These are phyloP conservation scores for Lasiodiplodia sp. DNA, from an alignment of 2,329 filamentous ascomycete species.

Conservation along the genomic window DNA sequence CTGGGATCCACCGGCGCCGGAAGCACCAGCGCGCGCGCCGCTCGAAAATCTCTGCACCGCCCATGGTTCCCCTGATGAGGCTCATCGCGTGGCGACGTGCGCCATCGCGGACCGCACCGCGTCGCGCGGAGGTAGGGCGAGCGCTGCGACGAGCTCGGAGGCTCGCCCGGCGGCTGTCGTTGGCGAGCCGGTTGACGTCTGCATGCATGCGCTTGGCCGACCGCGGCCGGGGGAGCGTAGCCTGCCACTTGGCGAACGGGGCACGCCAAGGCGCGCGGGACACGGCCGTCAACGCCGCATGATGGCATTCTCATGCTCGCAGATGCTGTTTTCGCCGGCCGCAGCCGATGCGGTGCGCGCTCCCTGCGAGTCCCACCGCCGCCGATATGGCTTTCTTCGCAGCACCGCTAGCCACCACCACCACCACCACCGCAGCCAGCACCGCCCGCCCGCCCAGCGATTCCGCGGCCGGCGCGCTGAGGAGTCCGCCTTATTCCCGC, in stretches of 20 bases:
- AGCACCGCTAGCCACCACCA: conserved; percentile 5
- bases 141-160: conserved; percentile 10
- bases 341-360: background rate
- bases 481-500: conserved; percentile 22
- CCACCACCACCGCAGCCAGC: background rate
- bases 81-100: conserved; percentile 21
- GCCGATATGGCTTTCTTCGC: conserved; percentile 17
- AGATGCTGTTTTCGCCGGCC: conserved; percentile 12
- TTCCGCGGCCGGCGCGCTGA: conserved; percentile 13
- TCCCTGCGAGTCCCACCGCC: conserved; percentile 2
- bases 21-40: background rate
- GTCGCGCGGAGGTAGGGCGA: conserved; percentile 15
- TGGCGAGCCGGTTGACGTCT: conserved; percentile 22
- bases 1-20: conserved; percentile 17
- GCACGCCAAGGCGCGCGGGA: conserved; percentile 2
- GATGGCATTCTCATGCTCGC: conserved; percentile 10
- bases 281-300: conserved; percentile 22
- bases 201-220: conserved; percentile 19
- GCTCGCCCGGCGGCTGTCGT: conserved; percentile 14
- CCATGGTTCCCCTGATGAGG: conserved; percentile 6
- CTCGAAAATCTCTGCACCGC: conserved; percentile 24
- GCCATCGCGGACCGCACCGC: conserved; percentile 27
- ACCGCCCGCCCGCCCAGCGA: background rate
- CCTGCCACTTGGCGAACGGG: conserved; percentile 9
- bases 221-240: conserved; percentile 4